These are phyloP conservation scores for Microbotryum lychnidis-dioicae DNA, from an alignment of 1,284 basidiomycete species.

Conservation along the genomic window DNA sequence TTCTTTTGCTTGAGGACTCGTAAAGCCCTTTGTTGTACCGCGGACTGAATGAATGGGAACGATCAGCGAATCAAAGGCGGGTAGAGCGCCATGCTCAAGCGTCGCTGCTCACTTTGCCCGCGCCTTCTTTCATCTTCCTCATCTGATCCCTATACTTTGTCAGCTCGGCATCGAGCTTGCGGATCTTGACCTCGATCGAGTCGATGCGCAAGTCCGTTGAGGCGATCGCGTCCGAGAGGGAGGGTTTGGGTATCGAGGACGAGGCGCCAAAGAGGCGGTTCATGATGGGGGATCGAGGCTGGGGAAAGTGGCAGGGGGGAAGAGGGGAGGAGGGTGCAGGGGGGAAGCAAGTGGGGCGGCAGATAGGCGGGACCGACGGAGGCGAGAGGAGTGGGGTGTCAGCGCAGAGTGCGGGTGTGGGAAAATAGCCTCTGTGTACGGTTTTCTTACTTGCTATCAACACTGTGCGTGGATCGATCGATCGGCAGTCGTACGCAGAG, in stretches of 20 bases:
- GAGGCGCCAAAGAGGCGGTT: conserved; percentile 44
- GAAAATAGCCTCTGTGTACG: no score
- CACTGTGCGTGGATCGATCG: no score
- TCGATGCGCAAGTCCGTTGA: conserved; percentile 86
- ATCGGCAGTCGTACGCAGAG: no score
- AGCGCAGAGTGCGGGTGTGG: no score
- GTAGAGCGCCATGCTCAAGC: background rate
- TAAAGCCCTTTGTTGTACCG: conserved; percentile 90
- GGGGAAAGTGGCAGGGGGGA: no score
- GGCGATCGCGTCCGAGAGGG: conserved; percentile 80
- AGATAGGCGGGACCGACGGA: no score
- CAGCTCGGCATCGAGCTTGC: conserved; percentile 91
- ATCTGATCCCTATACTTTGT: conserved; percentile 91
- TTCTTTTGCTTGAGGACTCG: conserved; percentile 90
- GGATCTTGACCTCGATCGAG: conserved; percentile 91
- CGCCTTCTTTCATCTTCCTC: conserved; percentile 84
- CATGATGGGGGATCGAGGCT: conserved; percentile 32
- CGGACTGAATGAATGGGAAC: conserved; percentile 49
- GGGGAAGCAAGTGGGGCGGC: no score
- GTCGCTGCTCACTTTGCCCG: conserved; percentile 69
- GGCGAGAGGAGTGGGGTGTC: no score
- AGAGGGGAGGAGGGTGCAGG: no score
- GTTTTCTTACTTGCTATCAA: no score
- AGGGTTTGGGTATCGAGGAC: conserved; percentile 57
- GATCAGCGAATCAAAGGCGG: background rate